Base-by-base conservation (phyloP, 2,329 filamentous ascomycete species). In the Falciphora oryzae region DNA sequence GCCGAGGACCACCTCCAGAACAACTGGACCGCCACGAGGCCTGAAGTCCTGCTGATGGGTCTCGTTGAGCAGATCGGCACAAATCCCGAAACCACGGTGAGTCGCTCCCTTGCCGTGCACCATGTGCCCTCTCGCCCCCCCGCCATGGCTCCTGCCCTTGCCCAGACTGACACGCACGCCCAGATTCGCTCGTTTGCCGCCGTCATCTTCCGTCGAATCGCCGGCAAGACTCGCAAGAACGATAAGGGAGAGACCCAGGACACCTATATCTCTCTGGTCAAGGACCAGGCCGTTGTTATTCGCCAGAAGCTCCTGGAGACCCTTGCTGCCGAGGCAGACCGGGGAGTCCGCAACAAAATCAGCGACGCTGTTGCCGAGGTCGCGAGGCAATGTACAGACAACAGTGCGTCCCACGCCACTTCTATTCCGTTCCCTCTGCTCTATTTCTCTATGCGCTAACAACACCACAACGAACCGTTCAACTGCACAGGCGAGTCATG, bases 301-400 rank as follows among this genome's bases (percentile, higher is more conserved):
- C 88, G 93, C 70, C 85, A 90, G 72, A 97, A 94, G 76, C 81
- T 98, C 65, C 84, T 98, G 57, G 85, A 93, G 72, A 88, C 87
- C 63, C 82, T 97, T 63, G 86, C 86, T 65, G 82, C 81, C 67
- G 95, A 98, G 79, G 80, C 85, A 28, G 85, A 90, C 67, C 85
- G 88, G 67, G 81, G 85, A 56, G 91, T 97, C 60, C 85, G 95
- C 72, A 95, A 97, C 80, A 99, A 99, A 78, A 91, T 98, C 74
- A 95, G 93, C 71, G 95, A 99, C 78, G 93, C 94, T n/a, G 91
- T 98, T 67, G 95, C 95, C 29, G 95, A 99, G 78, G 84, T 99
- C 66, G 95, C 94, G 59, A 88, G 95, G 72, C 93, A 99, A 79
- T 97, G 97, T 78, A 90, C 91, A 59, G 95, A 98, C 72, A 92